Evolutionary conservation across 179 eudicot species (phyloP).

Genomic region (Gypsophila paniculata): DNA sequence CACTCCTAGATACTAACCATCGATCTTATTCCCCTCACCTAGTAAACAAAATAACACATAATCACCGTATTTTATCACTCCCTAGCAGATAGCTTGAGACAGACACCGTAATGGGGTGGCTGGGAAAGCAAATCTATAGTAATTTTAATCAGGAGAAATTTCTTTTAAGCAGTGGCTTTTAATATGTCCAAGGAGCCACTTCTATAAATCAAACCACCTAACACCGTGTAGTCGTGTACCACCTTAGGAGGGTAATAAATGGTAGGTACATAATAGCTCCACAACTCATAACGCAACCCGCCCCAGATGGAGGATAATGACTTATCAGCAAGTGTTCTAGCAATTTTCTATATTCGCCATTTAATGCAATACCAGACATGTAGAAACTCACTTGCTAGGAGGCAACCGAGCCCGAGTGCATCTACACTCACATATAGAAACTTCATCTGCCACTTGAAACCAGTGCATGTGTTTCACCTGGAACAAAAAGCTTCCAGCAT

Average conservation of each 20-base stretch:
- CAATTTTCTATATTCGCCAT: background rate
- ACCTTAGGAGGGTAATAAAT: background rate
- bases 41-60: background rate
- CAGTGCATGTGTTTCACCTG: conserved; percentile 97
- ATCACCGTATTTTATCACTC: background rate
- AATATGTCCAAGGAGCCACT: background rate
- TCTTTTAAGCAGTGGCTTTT: background rate
- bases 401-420: conserved; percentile 88
- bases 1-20: background rate
- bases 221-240: background rate
- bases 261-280: no score
- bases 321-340: background rate
- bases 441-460: conserved; percentile 70
- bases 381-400: conserved; percentile 75
- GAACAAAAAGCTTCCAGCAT: conserved; percentile 12
- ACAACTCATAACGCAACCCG: no score
- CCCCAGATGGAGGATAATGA: background rate
- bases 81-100: background rate
- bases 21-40: background rate
- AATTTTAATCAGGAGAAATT: background rate
- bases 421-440: conserved; percentile 84
- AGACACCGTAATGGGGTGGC: background rate
- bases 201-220: background rate
- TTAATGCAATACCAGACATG: background rate
- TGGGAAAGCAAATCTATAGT: no score